Conservation (phyloP, 2,329 filamentous ascomycete species). For the Aspergillus ustus region DNA sequence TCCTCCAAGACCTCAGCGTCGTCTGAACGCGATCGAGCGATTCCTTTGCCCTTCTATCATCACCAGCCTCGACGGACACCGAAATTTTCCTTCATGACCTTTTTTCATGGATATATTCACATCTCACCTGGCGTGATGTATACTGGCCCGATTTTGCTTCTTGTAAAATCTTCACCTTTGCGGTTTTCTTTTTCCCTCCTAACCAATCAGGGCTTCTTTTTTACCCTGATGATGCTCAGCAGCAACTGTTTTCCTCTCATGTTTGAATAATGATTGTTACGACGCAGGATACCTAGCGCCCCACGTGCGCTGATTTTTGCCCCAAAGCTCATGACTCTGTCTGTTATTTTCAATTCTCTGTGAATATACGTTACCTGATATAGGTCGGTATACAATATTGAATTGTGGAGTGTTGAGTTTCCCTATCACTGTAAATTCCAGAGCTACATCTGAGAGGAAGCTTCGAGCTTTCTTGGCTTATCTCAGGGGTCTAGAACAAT, state of each 20-base stretch:
- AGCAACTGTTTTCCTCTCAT: slow-evolving; percentile 9
- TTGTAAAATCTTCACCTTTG: slow-evolving; percentile 20
- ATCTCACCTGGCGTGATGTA: slow-evolving; percentile 17
- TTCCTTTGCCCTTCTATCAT: slow-evolving; percentile 23
- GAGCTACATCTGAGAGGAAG: background rate
- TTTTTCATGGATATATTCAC: slow-evolving; percentile 20
- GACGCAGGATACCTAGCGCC: slow-evolving; percentile 23
- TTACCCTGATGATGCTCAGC: slow-evolving; percentile 1
- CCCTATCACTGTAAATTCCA: background rate
- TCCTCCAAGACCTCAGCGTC: background rate
- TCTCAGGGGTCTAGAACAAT: background rate
- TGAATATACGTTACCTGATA: slow-evolving; percentile 20
- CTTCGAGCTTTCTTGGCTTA: background rate
- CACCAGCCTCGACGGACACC: slow-evolving; percentile 14
- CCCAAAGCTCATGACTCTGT: slow-evolving; percentile 15
- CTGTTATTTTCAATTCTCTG: slow-evolving; percentile 17
- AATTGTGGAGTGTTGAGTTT: background rate
- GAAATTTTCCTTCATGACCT: slow-evolving; percentile 8
- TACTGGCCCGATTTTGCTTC: slow-evolving; percentile 17
- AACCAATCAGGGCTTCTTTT: slow-evolving; percentile 7
- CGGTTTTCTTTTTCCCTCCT: slow-evolving; percentile 5
- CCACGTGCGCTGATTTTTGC: slow-evolving; percentile 12
- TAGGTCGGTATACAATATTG: slow-evolving; percentile 7
- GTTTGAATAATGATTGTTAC: slow-evolving; percentile 27
- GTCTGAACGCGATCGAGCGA: slow-evolving; percentile 7